These are phyloP conservation scores for Pleodorina starrii DNA, from an alignment of 139 green algal genomes.

Conservation along the genomic window DNA sequence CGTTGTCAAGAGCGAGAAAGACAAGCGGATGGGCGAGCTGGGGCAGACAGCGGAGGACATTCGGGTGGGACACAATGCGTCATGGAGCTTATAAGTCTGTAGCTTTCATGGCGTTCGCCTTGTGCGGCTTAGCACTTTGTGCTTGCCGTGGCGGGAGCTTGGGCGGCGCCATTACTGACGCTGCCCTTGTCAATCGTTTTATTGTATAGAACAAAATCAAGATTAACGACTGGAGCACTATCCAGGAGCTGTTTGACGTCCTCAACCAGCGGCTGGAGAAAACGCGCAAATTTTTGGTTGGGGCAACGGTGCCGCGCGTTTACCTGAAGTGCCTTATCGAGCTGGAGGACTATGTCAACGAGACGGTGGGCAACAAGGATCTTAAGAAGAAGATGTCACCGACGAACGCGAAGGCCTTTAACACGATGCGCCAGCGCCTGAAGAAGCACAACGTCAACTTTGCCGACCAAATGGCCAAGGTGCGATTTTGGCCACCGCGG, in stretches of 20 bases:
- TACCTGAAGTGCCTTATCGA: conserved; percentile 94
- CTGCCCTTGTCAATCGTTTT: not conserved
- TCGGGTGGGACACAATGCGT: conserved; percentile 64
- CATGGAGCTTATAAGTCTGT: no score
- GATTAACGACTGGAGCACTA: conserved; percentile 97
- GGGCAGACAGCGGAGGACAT: conserved; percentile 88
- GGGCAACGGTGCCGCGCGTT: conserved; percentile 66
- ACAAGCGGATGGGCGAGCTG: conserved; percentile 93
- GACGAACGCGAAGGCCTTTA: conserved; percentile 96
- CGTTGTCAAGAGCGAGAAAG: conserved; percentile 86
- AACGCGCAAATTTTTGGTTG: conserved; percentile 67
- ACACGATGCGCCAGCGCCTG: conserved; percentile 97
- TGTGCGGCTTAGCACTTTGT: no score
- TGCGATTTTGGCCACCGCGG: no score
- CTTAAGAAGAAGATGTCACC: conserved; percentile 95
- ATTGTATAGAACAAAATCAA: conserved; percentile 95
- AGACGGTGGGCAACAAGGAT: conserved; percentile 88
- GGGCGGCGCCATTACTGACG: not conserved
- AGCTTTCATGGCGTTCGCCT: no score
- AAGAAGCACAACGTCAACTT: conserved; percentile 92
- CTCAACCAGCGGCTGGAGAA: conserved; percentile 99
- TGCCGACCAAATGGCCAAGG: conserved; percentile 60
- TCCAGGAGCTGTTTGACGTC: conserved; percentile 96
- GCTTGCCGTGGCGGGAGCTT: conserved; percentile 20
- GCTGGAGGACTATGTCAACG: conserved; percentile 93